Percentiles rank a stretch among this genome's conserved stretches.
phyloP scores from a whole-genome alignment of 306 rosid genomes.

The Sphenostylis stenocarpa region DNA sequence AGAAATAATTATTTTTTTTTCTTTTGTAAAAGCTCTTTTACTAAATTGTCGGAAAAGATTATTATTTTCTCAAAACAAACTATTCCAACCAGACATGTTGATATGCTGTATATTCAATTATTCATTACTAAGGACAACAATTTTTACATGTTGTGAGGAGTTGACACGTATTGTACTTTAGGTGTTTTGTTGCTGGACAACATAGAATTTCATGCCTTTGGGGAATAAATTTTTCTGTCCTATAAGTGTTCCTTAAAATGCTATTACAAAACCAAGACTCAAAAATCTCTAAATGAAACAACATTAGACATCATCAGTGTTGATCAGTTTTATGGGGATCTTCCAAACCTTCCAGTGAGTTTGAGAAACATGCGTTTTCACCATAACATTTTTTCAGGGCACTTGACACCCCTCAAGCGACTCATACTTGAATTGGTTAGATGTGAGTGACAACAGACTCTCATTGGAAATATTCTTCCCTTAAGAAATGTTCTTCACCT shows the following conservation, averaged over 20 bases:
- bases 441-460: constrained; percentile 44
- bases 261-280: too few relatives aligned
- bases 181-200: constrained; percentile 22
- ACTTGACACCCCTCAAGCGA: constrained; percentile 28
- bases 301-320: constrained; percentile 42
- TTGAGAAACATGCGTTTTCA: constrained; percentile 33
- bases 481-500: constrained; percentile 27
- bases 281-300: too few relatives aligned
- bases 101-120: constrained; percentile 30
- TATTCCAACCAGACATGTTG: background rate
- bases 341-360: constrained; percentile 43
- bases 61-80: constrained; percentile 14
- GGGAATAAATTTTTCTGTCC: background rate
- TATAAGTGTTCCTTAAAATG: too few relatives aligned
- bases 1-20: background rate
- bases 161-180: background rate
- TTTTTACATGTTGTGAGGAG: constrained; percentile 27
- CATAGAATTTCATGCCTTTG: background rate
- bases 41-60: background rate
- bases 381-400: constrained; percentile 37
- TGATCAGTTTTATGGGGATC: constrained; percentile 42
- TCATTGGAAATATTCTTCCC: constrained; percentile 36
- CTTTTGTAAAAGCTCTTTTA: background rate
- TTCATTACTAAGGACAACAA: constrained; percentile 27
- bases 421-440: constrained; percentile 33